Evolutionary conservation across 495 filamentous ascomycete species (phyloP).

Genomic region (Aspergillus wentii): DNA sequence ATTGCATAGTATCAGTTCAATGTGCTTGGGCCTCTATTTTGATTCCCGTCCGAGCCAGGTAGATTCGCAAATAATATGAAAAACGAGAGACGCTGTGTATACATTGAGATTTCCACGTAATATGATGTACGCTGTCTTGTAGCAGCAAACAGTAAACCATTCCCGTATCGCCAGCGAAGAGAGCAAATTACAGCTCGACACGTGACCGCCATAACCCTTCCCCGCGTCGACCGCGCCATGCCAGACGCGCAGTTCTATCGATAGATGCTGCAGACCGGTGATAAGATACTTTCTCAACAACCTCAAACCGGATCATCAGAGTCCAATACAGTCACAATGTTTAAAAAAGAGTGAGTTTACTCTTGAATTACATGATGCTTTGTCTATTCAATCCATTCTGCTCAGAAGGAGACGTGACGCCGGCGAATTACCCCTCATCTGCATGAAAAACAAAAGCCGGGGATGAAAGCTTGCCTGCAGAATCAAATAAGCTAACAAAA

Average conservation of each 20-base stretch:
- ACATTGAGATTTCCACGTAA: no score
- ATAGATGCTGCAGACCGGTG: not conserved
- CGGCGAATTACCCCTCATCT: slow-evolving; percentile 21
- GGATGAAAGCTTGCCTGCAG: no score
- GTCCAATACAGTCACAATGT: slow-evolving; percentile 53
- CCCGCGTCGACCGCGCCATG: slow-evolving; percentile 7
- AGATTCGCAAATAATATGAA: no score
- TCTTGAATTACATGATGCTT: no score
- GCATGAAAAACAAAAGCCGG: no score
- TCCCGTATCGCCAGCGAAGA: no score
- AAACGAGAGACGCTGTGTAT: no score
- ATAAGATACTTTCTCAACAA: not conserved
- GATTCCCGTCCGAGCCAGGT: no score
- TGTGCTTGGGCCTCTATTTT: no score
- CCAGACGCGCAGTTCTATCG: slow-evolving; percentile 5
- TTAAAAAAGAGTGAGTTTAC: slow-evolving; percentile 80
- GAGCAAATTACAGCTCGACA: not conserved
- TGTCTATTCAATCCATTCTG: not conserved
- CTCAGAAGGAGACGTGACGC: slow-evolving; percentile 9
- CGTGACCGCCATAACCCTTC: slow-evolving; percentile 22
- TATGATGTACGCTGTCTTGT: no score
- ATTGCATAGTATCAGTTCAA: no score
- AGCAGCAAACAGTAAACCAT: no score
- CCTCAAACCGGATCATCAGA: slow-evolving; percentile 1
- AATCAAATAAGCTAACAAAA: not conserved